Base-by-base conservation (phyloP, 148 eudicot genomes). In the Fagopyrum homotropicum region DNA sequence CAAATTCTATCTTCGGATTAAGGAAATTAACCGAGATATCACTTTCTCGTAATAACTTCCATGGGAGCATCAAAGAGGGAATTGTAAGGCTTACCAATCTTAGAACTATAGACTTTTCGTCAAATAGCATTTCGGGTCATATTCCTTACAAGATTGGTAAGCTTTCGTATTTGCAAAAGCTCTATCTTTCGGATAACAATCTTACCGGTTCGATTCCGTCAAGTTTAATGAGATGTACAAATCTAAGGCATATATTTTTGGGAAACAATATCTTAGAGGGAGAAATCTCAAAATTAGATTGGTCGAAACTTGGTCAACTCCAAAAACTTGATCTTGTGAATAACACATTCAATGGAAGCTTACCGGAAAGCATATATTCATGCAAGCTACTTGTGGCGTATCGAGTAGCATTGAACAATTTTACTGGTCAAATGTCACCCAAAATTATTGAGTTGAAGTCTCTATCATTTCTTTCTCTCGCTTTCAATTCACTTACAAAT, bases 341-440 rank as follows among this genome's bases (percentile, higher is more conserved):
- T 35, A 35, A 35, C 1, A 35, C 3, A 35, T 35, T 35, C 40
- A 35, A 35, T 35, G 40, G 40, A 0, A 35, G 3, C 40, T 35
- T 35, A 35, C 40, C 40, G 1, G 40, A 35, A 35, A 35, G 85
- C 73, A 83, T 93, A 75, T 90, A 82, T 76, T 85, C 78, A 12
- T 90, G 96, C 92, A 89, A 84, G 79, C 84, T 87, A 9, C 80
- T 93, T 29, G 82, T 83, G 46, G 98, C 96, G 49, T 22, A 90
- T 73, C 89, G 98, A 51, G 81, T 93, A 70, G 87, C 93, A 29
- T 72, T 80, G 66, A 90, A 90, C 74, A 64, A 59, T 49, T 52
- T 49, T 78, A 90, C 72, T 16, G 98, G 98, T 51, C 84, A 85
- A 73, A 78, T 35, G 40, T 35, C 40, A 35, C 40, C 40, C 0